Evolutionary conservation across 2,329 filamentous ascomycete species (phyloP).

Genomic region (Fusarium metavorans): DNA sequence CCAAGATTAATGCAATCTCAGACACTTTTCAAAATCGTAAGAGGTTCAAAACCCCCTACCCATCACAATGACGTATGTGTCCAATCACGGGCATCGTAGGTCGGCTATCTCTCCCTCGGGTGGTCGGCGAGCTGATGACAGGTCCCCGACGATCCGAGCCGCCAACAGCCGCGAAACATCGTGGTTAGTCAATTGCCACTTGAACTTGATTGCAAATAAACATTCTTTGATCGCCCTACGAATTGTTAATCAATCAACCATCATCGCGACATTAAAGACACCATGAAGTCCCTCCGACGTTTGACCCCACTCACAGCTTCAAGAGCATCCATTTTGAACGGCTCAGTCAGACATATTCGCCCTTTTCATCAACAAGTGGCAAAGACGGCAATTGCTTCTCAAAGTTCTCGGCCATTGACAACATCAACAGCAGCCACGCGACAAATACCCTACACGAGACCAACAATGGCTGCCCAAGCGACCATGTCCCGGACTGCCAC

Average conservation of each 20-base stretch:
- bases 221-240: not conserved
- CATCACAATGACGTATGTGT: not conserved
- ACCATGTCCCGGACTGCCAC: not conserved
- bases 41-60: not conserved
- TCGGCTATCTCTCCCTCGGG: not conserved
- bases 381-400: not conserved
- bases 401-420: not conserved
- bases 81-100: not conserved
- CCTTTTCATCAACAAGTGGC: not conserved
- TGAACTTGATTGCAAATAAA: constrained; percentile 6
- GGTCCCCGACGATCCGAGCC: constrained; percentile 8
- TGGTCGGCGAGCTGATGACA: constrained; percentile 9
- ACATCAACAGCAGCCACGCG: not conserved
- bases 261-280: not conserved
- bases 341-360: not conserved
- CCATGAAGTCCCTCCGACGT: not conserved
- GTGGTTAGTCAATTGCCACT: not conserved
- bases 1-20: not conserved
- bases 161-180: not conserved
- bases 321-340: not conserved
- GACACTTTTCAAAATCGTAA: not conserved
- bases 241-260: not conserved
- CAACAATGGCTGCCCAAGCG: not conserved
- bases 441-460: not conserved
- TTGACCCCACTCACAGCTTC: not conserved